phyloP scores from a whole-genome alignment of 2,329 filamentous ascomycete species.

The Capronia coronata region DNA sequence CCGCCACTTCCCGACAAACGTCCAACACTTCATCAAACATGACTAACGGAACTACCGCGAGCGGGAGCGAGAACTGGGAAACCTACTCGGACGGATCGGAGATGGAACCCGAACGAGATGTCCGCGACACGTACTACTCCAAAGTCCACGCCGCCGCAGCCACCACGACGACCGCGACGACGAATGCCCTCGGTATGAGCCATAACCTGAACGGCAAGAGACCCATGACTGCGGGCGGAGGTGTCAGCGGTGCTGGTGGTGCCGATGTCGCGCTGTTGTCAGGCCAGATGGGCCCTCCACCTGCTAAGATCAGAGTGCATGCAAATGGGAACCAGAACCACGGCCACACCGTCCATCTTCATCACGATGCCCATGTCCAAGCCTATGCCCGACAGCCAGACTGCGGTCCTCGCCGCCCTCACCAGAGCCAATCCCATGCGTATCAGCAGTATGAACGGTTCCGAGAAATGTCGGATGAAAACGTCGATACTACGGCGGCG shows the following conservation, averaged over 20 bases:
- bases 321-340: too few relatives aligned
- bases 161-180: slow-evolving; percentile 9
- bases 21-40: slow-evolving; percentile 57
- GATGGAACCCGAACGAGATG: slow-evolving; percentile 66
- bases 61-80: slow-evolving; percentile 95
- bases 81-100: slow-evolving; percentile 84
- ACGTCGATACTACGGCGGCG: slow-evolving; percentile 2
- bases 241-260: background rate
- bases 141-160: slow-evolving; percentile 7
- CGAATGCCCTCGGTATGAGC: slow-evolving; percentile 18
- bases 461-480: slow-evolving; percentile 23
- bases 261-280: background rate
- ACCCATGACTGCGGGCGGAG: slow-evolving; percentile 17
- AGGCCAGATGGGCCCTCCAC: slow-evolving; percentile 29
- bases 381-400: background rate
- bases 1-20: slow-evolving; percentile 52
- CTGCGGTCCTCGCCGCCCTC: background rate
- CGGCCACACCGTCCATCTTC: too few relatives aligned
- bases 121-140: slow-evolving; percentile 71
- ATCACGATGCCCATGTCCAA: slow-evolving; percentile 7
- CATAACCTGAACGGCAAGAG: slow-evolving; percentile 23
- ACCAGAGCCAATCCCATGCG: background rate
- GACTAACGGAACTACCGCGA: slow-evolving; percentile 53
- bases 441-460: slow-evolving; percentile 11
- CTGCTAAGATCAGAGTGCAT: slow-evolving; percentile 34